Evolutionary conservation across 495 filamentous ascomycete genomes (phyloP), one percentile per base, ranked within the genome.

Genomic region (Gamarada debralockiae): DNA sequence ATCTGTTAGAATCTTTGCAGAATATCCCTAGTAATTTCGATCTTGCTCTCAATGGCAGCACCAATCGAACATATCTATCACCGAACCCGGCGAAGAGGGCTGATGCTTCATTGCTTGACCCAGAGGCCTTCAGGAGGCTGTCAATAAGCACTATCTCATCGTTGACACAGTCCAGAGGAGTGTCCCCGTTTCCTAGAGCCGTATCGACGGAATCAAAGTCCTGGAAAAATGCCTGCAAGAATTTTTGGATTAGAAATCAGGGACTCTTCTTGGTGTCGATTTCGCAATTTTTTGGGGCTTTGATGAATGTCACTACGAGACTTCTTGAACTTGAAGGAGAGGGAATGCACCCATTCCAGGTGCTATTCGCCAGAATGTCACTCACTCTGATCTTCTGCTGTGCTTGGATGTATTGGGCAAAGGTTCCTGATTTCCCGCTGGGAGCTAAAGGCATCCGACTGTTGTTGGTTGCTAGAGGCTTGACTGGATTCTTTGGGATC

Each of bases 261-360:
- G 86, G 87, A 1, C 74, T 92, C 43, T 73, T 86, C 17, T 69
- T 92, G 18, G 85, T 98, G 29, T 66, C 90, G 15, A 24, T 84
- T 20, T 77, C 91, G 9, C 91, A 96, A 70, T 70, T 95, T 31
- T 97, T 96, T 59, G 91, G 87, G 0, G 84, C 85, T 0, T 67
- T 89, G 40, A 98, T 98, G 93, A 95, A 92, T 65, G 77, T 95
- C 7, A 80, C 84, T 21, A 89, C 90, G 0, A 77, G 92, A 34
- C 62, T 95, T 1, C 70, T 97, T 39, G 90, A 95, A 62, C 74
- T 85, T 3, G 79, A 86, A 52, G 89, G 84, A 18, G 73, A 84
- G 24, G 82, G 77, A 0, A 84, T 93, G 74, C 81, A 95, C 71
- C 89, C 92, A 9, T 86, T 95, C 61, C 92, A 96, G 70, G 83